These are phyloP conservation scores for Saprolegnia diclina DNA, from an alignment of 352 stramenopile species.

Conservation along the genomic window DNA sequence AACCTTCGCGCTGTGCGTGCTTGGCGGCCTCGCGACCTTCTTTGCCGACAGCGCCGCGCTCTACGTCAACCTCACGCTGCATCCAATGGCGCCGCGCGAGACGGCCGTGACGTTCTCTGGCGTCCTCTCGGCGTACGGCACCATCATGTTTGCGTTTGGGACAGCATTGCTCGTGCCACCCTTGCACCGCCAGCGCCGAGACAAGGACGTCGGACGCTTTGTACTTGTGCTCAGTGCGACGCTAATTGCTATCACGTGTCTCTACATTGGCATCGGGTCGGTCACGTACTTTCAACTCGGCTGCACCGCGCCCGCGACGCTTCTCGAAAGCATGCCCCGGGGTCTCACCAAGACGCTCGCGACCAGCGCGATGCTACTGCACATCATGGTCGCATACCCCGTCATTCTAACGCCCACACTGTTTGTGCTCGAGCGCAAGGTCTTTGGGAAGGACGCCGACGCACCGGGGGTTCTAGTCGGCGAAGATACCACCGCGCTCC, in stretches of 20 bases:
- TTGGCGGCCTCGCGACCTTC: constrained; percentile 45
- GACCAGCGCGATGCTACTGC: constrained; percentile 43
- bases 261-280: constrained; percentile 65
- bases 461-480: background rate
- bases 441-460: constrained; percentile 56
- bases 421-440: constrained; percentile 54
- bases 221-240: constrained; percentile 43
- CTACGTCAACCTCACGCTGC: constrained; percentile 38
- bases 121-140: constrained; percentile 51
- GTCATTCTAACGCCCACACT: constrained; percentile 57
- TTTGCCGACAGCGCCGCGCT: constrained; percentile 51
- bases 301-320: constrained; percentile 49
- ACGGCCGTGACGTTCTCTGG: constrained; percentile 41
- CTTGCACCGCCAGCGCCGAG: constrained; percentile 42
- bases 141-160: constrained; percentile 64
- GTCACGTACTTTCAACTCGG: constrained; percentile 66
- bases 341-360: constrained; percentile 35
- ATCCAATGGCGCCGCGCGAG: constrained; percentile 42
- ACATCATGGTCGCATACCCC: constrained; percentile 59
- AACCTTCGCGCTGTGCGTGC: constrained; percentile 40
- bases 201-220: constrained; percentile 42
- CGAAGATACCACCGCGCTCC: background rate
- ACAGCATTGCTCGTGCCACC: constrained; percentile 61
- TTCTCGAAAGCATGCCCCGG: constrained; percentile 51
- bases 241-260: constrained; percentile 59